Evolutionary conservation across 1,284 basidiomycete species (phyloP).

Genomic region (Heterobasidion irregulare): DNA sequence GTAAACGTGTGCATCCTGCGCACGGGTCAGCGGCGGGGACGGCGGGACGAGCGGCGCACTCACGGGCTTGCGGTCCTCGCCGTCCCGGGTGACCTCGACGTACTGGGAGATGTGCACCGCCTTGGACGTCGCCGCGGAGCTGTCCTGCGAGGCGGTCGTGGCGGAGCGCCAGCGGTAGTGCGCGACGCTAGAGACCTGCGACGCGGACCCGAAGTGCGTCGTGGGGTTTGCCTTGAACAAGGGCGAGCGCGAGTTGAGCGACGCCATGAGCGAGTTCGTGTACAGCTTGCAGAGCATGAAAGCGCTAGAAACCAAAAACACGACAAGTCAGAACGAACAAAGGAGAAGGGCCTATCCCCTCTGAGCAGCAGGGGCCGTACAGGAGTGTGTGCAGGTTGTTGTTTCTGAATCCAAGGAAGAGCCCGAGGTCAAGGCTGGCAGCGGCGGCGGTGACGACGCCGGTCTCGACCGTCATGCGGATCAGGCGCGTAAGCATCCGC

Average conservation of each 20-base stretch:
- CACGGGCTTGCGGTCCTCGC: too few relatives aligned
- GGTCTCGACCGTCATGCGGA: slow-evolving; percentile 14
- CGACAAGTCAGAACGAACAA: neutral
- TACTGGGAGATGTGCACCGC: too few relatives aligned
- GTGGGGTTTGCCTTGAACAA: too few relatives aligned
- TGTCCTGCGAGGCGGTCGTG: too few relatives aligned
- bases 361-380: slow-evolving; percentile 4
- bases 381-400: slow-evolving; percentile 11
- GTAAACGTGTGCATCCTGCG: too few relatives aligned
- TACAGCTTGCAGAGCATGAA: slow-evolving; percentile 3
- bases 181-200: too few relatives aligned
- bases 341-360: neutral
- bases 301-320: neutral
- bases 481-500: slow-evolving; percentile 11
- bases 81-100: too few relatives aligned
- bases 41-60: too few relatives aligned
- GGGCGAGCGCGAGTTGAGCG: slow-evolving; percentile 4
- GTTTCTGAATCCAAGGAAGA: slow-evolving; percentile 7
- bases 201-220: too few relatives aligned
- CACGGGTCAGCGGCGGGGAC: too few relatives aligned
- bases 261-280: slow-evolving; percentile 3
- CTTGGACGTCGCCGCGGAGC: too few relatives aligned
- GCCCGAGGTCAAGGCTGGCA: slow-evolving; percentile 11
- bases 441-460: slow-evolving; percentile 12
- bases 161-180: too few relatives aligned